Conservation (phyloP, 2,329 filamentous ascomycete species). For the Huntiella decipiens region DNA sequence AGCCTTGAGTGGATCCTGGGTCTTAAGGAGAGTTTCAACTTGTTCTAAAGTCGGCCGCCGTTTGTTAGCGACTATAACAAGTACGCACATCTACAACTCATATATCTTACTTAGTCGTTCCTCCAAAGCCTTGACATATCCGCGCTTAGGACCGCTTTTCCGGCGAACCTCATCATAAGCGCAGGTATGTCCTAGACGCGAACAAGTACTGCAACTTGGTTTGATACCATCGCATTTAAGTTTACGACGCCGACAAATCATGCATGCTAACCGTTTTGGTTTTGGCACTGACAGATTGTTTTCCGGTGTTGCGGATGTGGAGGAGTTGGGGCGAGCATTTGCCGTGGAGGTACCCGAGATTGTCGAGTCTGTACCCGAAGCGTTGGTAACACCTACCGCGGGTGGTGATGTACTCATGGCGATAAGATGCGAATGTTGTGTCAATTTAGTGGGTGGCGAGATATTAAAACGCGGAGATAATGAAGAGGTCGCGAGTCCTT, state of each 20-base stretch:
- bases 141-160: constrained; percentile 86
- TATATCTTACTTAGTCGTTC: constrained; percentile 63
- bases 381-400: background rate
- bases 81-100: background rate
- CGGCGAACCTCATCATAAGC: constrained; percentile 82
- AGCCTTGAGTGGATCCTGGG: constrained; percentile 35
- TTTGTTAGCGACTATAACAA: background rate
- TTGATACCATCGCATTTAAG: constrained; percentile 71
- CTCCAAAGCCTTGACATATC: constrained; percentile 86
- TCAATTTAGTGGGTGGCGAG: background rate
- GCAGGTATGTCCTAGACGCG: constrained; percentile 69
- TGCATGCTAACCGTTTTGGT: constrained; percentile 86
- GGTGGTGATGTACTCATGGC: too few species aligned
- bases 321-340: constrained; percentile 18
- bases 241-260: constrained; percentile 84
- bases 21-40: constrained; percentile 79
- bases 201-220: constrained; percentile 76
- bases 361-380: background rate
- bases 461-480: background rate
- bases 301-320: constrained; percentile 21
- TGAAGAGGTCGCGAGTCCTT: too few species aligned
- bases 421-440: background rate
- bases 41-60: constrained; percentile 41
- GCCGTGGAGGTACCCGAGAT: background rate
- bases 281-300: constrained; percentile 46